Evolutionary conservation across 208 protist species (phyloP).

Genomic region (Trypanosoma brucei): DNA sequence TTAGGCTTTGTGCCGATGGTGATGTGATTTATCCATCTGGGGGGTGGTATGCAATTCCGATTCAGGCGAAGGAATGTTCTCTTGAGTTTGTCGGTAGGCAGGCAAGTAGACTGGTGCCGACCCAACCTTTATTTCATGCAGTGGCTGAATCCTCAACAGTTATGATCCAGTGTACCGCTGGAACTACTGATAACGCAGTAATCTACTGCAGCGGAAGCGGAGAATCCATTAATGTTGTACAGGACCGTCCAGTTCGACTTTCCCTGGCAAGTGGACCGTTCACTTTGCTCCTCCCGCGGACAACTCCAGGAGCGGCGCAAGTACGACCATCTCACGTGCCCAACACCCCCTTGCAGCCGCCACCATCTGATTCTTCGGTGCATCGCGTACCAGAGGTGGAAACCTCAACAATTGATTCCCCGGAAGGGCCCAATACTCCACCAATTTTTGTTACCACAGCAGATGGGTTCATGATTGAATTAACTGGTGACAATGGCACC

Average conservation of each 20-base stretch:
- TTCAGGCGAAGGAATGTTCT: conserved; percentile 53
- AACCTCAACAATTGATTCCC: conserved; percentile 27
- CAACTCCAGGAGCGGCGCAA: neutral
- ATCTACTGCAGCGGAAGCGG: conserved; percentile 55
- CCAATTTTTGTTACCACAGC: conserved; percentile 41
- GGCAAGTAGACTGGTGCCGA: neutral
- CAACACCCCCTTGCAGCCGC: conserved; percentile 10
- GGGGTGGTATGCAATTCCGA: conserved; percentile 66
- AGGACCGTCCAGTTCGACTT: conserved; percentile 34
- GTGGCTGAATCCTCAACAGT: conserved; percentile 22
- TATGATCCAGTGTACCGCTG: conserved; percentile 43
- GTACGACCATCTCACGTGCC: neutral
- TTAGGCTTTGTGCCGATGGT: conserved; percentile 60
- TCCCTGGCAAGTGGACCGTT: conserved; percentile 45
- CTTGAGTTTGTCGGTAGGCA: conserved; percentile 27
- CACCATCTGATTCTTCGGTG: neutral
- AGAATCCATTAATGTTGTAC: conserved; percentile 35
- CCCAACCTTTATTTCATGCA: neutral
- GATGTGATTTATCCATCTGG: conserved; percentile 30
- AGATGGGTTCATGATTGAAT: conserved; percentile 45
- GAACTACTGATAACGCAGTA: conserved; percentile 22
- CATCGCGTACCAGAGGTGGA: conserved; percentile 45
- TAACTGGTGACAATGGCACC: conserved; percentile 51
- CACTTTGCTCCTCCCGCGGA: conserved; percentile 48
- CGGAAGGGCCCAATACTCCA: neutral